These are phyloP conservation scores for Dactylellina haptotyla DNA, from an alignment of 2,329 filamentous ascomycete genomes.

Conservation along the genomic window DNA sequence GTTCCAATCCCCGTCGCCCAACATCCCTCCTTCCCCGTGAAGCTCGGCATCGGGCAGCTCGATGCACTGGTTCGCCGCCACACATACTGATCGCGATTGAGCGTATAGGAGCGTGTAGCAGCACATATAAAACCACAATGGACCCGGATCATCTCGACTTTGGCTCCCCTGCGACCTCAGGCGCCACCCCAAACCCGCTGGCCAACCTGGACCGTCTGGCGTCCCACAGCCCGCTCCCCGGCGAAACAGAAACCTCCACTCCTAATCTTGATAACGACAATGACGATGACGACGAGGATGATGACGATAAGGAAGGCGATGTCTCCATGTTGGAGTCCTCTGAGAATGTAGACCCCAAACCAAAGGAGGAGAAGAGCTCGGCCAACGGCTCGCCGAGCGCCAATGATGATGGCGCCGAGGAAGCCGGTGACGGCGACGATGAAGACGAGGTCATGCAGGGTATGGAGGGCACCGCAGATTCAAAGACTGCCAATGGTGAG, in stretches of 20 bases:
- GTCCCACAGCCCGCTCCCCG: conserved; percentile 49
- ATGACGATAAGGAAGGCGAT: conserved; percentile 56
- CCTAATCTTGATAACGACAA: conserved; percentile 50
- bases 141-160: conserved; percentile 45
- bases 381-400: conserved; percentile 48
- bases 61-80: neutral
- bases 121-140: conserved; percentile 38
- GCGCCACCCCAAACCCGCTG: conserved; percentile 42
- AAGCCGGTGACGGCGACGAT: conserved; percentile 55
- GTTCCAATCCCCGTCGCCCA: no score
- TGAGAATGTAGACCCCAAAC: conserved; percentile 55
- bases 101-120: neutral
- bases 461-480: conserved; percentile 65
- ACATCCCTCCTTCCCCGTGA: no score
- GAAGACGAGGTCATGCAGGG: conserved; percentile 61
- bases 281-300: conserved; percentile 54
- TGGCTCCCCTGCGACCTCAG: conserved; percentile 48
- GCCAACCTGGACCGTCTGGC: conserved; percentile 49
- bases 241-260: conserved; percentile 51
- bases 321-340: conserved; percentile 54
- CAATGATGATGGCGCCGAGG: conserved; percentile 50
- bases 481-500: conserved; percentile 63
- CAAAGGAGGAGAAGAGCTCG: conserved; percentile 37
- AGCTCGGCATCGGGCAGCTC: no score
- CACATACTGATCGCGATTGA: neutral